These are phyloP conservation scores for Fusarium poae DNA, from an alignment of 2,329 filamentous ascomycete species.

Conservation along the genomic window DNA sequence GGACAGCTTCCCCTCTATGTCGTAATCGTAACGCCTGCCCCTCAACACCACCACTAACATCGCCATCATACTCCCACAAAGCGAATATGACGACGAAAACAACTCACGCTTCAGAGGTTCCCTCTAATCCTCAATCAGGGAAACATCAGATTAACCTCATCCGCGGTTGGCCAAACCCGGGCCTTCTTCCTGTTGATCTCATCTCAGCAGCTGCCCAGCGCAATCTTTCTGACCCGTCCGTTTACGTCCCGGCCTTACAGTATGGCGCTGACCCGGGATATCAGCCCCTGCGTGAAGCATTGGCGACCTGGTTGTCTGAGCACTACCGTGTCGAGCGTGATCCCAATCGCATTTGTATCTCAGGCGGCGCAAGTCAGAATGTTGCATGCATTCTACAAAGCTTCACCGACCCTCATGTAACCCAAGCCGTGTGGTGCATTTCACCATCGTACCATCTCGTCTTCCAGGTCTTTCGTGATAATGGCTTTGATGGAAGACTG, in stretches of 20 bases:
- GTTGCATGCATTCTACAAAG: constrained; percentile 81
- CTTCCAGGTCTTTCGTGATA: constrained; percentile 86
- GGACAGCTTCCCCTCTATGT: constrained; percentile 5
- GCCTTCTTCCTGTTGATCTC: constrained; percentile 73
- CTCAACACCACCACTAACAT: constrained; percentile 22
- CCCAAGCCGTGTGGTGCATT: constrained; percentile 82
- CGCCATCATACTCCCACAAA: constrained; percentile 1
- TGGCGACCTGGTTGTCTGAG: constrained; percentile 77
- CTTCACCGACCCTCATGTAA: constrained; percentile 83
- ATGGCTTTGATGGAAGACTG: constrained; percentile 76
- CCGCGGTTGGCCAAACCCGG: constrained; percentile 74
- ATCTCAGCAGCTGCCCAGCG: constrained; percentile 71
- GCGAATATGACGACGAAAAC: constrained; percentile 18
- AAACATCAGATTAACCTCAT: constrained; percentile 71
- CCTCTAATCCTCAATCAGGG: constrained; percentile 40
- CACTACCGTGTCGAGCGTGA: constrained; percentile 67
- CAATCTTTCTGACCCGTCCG: constrained; percentile 70
- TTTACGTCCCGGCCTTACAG: constrained; percentile 74
- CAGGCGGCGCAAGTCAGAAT: constrained; percentile 87
- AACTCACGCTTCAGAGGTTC: constrained; percentile 28
- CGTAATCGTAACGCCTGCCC: constrained; percentile 12
- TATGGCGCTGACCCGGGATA: constrained; percentile 83
- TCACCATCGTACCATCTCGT: constrained; percentile 88
- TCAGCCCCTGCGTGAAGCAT: constrained; percentile 72
- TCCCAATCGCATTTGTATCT: constrained; percentile 78